Percentiles rank a stretch among this genome's conserved stretches.
Evolutionary conservation across 2,329 filamentous ascomycete genomes (phyloP).

Genomic region (Stromatinia cepivora): DNA sequence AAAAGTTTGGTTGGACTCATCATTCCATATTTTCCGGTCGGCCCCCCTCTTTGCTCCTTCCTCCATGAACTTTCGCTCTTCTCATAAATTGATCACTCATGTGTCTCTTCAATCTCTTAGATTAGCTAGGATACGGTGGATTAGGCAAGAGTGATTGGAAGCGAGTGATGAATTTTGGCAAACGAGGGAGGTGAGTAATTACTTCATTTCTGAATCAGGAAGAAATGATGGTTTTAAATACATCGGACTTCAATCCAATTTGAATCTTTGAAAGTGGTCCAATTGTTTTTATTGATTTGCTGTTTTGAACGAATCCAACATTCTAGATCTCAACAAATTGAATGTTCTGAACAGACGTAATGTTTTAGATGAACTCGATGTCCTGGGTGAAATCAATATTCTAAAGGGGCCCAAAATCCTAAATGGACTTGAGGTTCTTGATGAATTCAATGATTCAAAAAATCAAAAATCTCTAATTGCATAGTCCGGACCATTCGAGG

Average conservation of each 20-base stretch:
- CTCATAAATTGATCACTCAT: no score
- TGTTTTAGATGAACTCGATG: not conserved
- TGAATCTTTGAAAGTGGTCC: not conserved
- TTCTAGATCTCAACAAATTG: not conserved
- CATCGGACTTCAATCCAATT: accelerated
- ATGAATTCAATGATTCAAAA: no score
- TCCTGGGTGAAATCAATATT: not conserved
- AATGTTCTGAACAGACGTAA: not conserved
- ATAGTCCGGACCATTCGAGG: no score
- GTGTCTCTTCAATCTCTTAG: no score
- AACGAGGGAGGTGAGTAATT: not conserved
- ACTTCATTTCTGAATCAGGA: no score
- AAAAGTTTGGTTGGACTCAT: not conserved
- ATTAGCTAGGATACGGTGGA: not conserved
- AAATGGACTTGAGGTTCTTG: no score
- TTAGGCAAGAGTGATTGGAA: not conserved
- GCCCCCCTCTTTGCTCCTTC: not conserved
- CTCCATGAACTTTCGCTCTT: not conserved
- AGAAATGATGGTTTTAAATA: not conserved
- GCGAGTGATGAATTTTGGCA: not conserved
- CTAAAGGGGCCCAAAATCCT: not conserved
- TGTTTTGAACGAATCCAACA: no score
- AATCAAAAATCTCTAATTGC: not conserved
- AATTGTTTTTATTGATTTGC: no score
- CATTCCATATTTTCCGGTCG: not conserved